phyloP scores from a whole-genome alignment of 2,329 filamentous ascomycete species.

The Ceratocystis huliohia region DNA sequence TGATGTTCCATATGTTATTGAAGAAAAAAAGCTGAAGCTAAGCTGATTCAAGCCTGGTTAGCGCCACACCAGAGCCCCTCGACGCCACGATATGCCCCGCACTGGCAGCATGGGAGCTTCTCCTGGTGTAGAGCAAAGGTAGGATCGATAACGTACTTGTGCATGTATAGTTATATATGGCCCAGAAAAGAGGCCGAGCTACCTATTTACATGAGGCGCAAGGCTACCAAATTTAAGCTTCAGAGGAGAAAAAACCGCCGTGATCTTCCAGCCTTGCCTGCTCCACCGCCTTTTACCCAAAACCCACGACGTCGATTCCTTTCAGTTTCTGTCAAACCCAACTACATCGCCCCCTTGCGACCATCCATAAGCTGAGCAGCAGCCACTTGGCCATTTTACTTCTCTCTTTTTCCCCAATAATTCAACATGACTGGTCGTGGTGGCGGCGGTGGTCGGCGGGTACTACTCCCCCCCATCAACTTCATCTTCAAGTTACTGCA shows the following conservation, averaged over 20 bases:
- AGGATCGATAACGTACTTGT: not conserved
- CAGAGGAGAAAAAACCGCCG: slow-evolving; percentile 5
- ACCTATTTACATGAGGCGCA: not conserved
- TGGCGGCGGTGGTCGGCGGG: slow-evolving; percentile 43
- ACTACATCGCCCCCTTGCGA: not conserved
- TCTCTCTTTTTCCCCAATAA: not conserved
- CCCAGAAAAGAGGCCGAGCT: not conserved
- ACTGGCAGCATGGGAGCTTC: slow-evolving; percentile 1
- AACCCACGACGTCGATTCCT: not conserved
- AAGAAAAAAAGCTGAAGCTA: slow-evolving; percentile 13
- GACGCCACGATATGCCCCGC: slow-evolving; percentile 14
- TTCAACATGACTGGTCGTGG: slow-evolving; percentile 45
- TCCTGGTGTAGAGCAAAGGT: not conserved
- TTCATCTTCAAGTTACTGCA: slow-evolving; percentile 65
- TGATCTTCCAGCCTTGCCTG: slow-evolving; percentile 11
- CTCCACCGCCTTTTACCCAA: not conserved
- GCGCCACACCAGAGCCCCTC: slow-evolving; percentile 14
- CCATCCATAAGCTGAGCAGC: not conserved
- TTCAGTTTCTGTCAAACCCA: not conserved
- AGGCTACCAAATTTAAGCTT: slow-evolving; percentile 14
- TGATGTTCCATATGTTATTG: slow-evolving; percentile 5
- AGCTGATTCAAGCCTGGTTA: not conserved
- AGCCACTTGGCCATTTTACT: not conserved
- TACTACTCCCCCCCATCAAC: slow-evolving; percentile 48
- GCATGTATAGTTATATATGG: slow-evolving; percentile 10